Evolutionary conservation across 768 basidiomycete genomes (phyloP), one percentile per base, ranked within the genome.

Genomic region (Daedaleopsis sinensis): DNA sequence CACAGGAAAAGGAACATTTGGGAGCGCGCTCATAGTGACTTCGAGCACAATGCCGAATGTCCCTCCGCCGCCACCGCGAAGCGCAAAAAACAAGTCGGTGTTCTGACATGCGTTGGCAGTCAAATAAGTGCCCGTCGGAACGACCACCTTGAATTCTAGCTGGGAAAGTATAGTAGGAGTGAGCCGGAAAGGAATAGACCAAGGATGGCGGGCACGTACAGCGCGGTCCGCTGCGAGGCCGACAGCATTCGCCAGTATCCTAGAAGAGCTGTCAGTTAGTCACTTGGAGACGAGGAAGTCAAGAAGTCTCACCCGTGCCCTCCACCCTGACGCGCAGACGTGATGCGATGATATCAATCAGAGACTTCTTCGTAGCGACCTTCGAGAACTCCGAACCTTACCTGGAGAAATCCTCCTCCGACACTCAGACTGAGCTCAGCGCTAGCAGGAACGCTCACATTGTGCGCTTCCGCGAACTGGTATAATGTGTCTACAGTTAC

Each of bases 361-460:
- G 10, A 32, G 4, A 32, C 27, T 32, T 32, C 27, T 32, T 7
- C 27, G 27, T 32, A 32, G 3, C 7, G 27, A 32, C 4, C 27
- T 46, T 7, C 18, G 44, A 16, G 15, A 21, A n/a, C n/a, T 21
- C 18, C 44, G 44, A 46, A 9, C 8, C 12, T n/a, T n/a, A 46
- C 44, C 44, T 46, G 44, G 37, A 49, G 27, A 57, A 3, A 57
- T 13, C 56, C 56, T 1, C 56, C 56, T 9, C 35, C 56, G 16
- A 23, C 32, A 15, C 23, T 47, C 12, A 57, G 10, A n/a, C 32
- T 47, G 32, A 21, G 44, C 24, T 38, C 32, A 11, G 62, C 49
- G 42, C 71, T 71, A 3, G 70, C 72, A 12, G 65, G 65, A 3
- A 73, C 19, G 12, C 69, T 69, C 21, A 73, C 48, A 39, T 67